Conservation (phyloP, 352 stramenopile species). For the Phytophthora ohioensis region DNA sequence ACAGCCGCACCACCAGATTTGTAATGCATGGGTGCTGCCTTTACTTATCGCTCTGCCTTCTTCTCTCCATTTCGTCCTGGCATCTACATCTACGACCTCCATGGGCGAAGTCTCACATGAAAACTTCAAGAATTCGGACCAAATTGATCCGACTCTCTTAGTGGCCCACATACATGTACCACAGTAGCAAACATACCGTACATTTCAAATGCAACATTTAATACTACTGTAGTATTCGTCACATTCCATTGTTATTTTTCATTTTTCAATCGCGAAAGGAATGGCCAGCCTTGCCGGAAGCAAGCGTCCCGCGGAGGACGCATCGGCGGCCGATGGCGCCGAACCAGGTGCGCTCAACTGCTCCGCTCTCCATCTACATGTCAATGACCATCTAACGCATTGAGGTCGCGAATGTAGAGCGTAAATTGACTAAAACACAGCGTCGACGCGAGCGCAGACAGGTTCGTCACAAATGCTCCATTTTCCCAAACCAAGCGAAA, state of each 20-base stretch:
- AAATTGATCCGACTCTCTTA: neutral
- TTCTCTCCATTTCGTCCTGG: neutral
- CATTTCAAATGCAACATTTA: no score
- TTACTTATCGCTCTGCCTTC: neutral
- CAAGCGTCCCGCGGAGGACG: constrained; percentile 38
- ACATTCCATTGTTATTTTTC: neutral
- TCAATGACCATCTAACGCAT: neutral
- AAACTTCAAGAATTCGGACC: no score
- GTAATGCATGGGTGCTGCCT: constrained; percentile 19
- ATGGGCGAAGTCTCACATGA: no score
- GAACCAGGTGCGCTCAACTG: constrained; percentile 27
- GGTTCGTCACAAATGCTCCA: constrained; percentile 31
- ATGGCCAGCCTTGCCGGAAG: constrained; percentile 42
- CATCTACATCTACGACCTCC: neutral
- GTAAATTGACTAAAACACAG: constrained; percentile 50
- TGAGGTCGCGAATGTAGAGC: constrained; percentile 2
- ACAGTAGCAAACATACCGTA: neutral
- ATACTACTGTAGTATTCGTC: no score
- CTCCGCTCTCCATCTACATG: neutral
- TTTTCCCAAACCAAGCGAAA: constrained; percentile 1
- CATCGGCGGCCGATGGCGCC: constrained; percentile 5
- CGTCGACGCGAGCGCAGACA: constrained; percentile 57
- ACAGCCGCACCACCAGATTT: constrained; percentile 22
- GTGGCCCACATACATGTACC: neutral
- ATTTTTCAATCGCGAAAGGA: constrained; percentile 30